Base-by-base conservation (phyloP, 23 red algal genomes). In the Chondrus crispus region DNA sequence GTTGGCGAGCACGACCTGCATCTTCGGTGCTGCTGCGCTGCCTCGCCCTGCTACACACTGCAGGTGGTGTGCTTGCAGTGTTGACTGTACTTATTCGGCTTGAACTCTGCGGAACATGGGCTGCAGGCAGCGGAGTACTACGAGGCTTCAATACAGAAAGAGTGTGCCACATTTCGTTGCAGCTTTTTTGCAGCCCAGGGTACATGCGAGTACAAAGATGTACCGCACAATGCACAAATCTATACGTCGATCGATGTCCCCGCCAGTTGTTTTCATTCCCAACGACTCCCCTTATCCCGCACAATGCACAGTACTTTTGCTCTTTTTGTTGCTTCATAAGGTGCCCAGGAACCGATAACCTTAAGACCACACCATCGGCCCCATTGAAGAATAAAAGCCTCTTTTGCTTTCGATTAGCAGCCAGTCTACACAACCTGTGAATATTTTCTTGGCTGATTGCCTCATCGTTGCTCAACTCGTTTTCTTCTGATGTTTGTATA, bases 291-390 rank as follows among this genome's bases (percentile, higher is more conserved):
- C 22, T 57, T 22, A 57, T 16, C 22, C 80, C 80, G 41, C 80
- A 84, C 19, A 84, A 33, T 3, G 80, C 29, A 33, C 80, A 64
- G 51, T 84, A 84, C n/a, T n/a, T n/a, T n/a, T 41, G 38, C 24
- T 13, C 29, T 13, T 3, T 5, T 13, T 33, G 28, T 49, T 84
- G 80, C 52, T 84, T 84, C 30, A 55, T 49, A 3, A 8, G 46
- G 51, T 84, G 80, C 22, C 80, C 80, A 5, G 51, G 50, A 41
- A 84, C 80, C 35, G 51, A 66, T 35, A 84, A 3, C 5, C 80
- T 49, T 13, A 82, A 55, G 64, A 3, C 3, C 5, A 12, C 49
- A 3, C 80, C 80, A 24, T 84, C 32, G 46, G 28, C 30, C 13
- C 18, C 19, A 37, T 84, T 84, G 57, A 84, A 84, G 36, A 84